Evolutionary conservation across 164 flowering plant species (phyloP).

Genomic region (Liriodendron chinense): DNA sequence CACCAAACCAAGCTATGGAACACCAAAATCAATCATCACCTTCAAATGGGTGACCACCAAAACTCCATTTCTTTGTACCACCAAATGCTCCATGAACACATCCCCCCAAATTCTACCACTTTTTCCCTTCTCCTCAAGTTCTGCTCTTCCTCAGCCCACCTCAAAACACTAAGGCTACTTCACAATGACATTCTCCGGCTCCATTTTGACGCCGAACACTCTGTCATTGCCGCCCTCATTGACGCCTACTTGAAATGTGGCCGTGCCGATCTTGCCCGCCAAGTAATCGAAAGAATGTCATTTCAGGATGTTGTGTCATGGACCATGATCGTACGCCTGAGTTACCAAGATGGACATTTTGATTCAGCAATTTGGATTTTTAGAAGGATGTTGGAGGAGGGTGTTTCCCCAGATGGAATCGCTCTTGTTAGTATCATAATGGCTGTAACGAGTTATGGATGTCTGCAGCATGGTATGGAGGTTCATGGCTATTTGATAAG

Average conservation of each 20-base stretch:
- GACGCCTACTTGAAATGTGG: constrained; percentile 1
- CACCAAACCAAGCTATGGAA: not conserved
- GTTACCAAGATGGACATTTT: constrained; percentile 26
- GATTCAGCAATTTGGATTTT: constrained; percentile 38
- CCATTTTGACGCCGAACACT: not conserved
- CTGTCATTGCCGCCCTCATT: not conserved
- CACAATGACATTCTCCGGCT: constrained; percentile 6
- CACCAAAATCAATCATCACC: constrained; percentile 5
- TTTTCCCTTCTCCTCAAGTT: not conserved
- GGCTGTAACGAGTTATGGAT: constrained; percentile 29
- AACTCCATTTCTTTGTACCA: constrained; percentile 7
- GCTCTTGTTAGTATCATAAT: constrained; percentile 37
- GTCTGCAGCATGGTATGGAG: constrained; percentile 27
- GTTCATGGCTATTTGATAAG: constrained; percentile 8
- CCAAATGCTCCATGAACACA: not conserved
- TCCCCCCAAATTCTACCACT: not conserved
- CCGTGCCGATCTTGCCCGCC: constrained; percentile 21
- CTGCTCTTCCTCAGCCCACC: not conserved
- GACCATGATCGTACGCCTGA: constrained; percentile 50
- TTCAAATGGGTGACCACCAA: constrained; percentile 4
- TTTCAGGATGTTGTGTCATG: constrained; percentile 38
- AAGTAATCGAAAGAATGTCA: constrained; percentile 39
- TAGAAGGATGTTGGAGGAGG: constrained; percentile 31
- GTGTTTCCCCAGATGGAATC: constrained; percentile 33
- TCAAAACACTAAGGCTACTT: not conserved